phyloP scores from a whole-genome alignment of 2,329 filamentous ascomycete genomes.

The Dactylellina haptotyla region DNA sequence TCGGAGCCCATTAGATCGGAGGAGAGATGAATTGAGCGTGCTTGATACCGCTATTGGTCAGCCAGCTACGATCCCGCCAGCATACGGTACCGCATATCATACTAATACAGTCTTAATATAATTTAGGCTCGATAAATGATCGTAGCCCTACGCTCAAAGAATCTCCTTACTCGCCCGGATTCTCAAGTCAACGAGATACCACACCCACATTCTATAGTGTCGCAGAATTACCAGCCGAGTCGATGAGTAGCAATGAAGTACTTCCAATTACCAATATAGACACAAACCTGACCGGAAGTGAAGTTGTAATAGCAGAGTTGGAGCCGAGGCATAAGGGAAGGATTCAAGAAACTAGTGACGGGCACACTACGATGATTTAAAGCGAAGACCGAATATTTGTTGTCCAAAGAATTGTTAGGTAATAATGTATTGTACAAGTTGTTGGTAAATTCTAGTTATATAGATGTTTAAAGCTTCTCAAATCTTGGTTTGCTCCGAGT shows the following conservation, averaged over 20 bases:
- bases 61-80: neutral
- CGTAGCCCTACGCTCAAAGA: slow-evolving; percentile 21
- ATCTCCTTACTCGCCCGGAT: slow-evolving; percentile 8
- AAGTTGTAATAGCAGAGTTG: slow-evolving; percentile 26
- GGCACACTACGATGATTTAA: neutral
- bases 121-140: slow-evolving; percentile 16
- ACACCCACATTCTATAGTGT: slow-evolving; percentile 7
- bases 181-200: slow-evolving; percentile 4
- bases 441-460: neutral
- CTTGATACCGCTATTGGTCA: slow-evolving; percentile 27
- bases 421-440: slow-evolving; percentile 27
- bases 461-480: slow-evolving; percentile 74
- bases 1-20: slow-evolving; percentile 35
- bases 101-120: slow-evolving; percentile 11
- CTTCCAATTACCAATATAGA: slow-evolving; percentile 31
- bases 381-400: neutral
- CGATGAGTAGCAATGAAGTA: slow-evolving; percentile 47
- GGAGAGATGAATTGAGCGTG: slow-evolving; percentile 35
- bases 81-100: neutral
- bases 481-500: slow-evolving; percentile 83
- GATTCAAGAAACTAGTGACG: neutral
- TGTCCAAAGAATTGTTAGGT: neutral
- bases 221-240: slow-evolving; percentile 49
- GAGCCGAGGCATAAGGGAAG: slow-evolving; percentile 32
- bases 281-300: slow-evolving; percentile 23